Conservation (phyloP, 768 basidiomycete species). For the Suillus americanus region DNA sequence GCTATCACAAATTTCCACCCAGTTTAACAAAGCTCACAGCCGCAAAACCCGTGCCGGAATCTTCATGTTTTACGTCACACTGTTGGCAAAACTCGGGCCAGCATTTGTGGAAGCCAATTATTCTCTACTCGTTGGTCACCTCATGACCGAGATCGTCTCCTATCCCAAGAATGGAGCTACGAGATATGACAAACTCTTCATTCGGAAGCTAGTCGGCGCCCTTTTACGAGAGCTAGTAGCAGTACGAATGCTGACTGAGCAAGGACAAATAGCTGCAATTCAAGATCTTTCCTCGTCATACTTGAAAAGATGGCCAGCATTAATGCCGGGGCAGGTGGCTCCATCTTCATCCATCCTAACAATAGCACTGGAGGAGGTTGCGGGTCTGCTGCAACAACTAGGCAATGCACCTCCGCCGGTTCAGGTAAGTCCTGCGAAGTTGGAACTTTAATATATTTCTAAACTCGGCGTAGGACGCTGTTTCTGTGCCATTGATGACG, state of each 20-base stretch:
- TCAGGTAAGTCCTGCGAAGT: conserved; percentile 47
- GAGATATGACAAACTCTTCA: conserved; percentile 73
- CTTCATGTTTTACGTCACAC: conserved; percentile 82
- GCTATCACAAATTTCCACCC: conserved; percentile 73
- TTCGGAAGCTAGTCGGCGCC: conserved; percentile 72
- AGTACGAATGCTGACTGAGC: conserved; percentile 86
- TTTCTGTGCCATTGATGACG: conserved; percentile 82
- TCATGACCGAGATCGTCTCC: conserved; percentile 76
- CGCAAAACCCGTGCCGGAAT: conserved; percentile 81
- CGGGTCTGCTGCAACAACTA: conserved; percentile 82
- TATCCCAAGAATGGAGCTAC: conserved; percentile 52
- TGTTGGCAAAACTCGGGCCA: conserved; percentile 74
- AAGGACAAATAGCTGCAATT: conserved; percentile 90
- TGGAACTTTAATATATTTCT: background rate
- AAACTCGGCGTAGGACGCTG: conserved; percentile 58
- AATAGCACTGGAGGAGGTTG: conserved; percentile 78
- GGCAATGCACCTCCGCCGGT: conserved; percentile 91
- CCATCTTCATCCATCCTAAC: conserved; percentile 68
- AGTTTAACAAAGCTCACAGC: conserved; percentile 76
- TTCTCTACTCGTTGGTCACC: conserved; percentile 70
- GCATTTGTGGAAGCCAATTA: conserved; percentile 84
- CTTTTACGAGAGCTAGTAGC: conserved; percentile 86
- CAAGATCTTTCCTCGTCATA: conserved; percentile 81
- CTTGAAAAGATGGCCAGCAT: conserved; percentile 88
- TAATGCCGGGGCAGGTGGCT: conserved; percentile 82